A percentile compares a stretch with the other conserved stretches of the same genome.
These are phyloP conservation scores for Epipyxis sp. DNA, from an alignment of 108 stramenopile species.

Conservation along the genomic window DNA sequence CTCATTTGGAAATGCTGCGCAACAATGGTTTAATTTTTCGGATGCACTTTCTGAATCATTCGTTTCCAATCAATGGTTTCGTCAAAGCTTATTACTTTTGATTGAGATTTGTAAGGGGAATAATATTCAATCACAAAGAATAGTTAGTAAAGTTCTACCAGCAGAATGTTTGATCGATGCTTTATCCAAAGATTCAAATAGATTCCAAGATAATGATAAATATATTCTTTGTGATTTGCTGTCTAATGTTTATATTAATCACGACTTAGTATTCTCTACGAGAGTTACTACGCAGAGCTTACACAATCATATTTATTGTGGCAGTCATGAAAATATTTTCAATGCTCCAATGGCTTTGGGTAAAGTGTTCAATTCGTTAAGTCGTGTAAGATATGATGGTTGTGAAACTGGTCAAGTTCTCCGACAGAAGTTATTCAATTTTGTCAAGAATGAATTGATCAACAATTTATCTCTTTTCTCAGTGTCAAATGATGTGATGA, in stretches of 20 bases:
- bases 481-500: background rate
- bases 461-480: background rate
- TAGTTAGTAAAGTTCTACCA: background rate
- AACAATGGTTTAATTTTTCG: background rate
- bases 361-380: background rate
- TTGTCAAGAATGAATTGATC: background rate
- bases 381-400: background rate
- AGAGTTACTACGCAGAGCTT: background rate
- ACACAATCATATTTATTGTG: background rate
- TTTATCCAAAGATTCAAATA: background rate
- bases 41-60: background rate
- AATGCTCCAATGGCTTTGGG: background rate
- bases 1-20: no score
- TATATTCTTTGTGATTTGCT: slow-evolving; percentile 1
- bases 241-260: background rate
- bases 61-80: background rate
- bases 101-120: background rate
- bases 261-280: slow-evolving; percentile 22
- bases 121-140: background rate
- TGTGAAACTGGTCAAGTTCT: background rate
- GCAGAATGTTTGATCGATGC: slow-evolving; percentile 5
- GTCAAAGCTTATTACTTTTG: slow-evolving; percentile 3
- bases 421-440: background rate
- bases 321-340: background rate
- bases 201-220: background rate